Evolutionary conservation across 345 rosid genomes (phyloP), one percentile per base, ranked within the genome.

Genomic region (Raphanus raphanistrum): DNA sequence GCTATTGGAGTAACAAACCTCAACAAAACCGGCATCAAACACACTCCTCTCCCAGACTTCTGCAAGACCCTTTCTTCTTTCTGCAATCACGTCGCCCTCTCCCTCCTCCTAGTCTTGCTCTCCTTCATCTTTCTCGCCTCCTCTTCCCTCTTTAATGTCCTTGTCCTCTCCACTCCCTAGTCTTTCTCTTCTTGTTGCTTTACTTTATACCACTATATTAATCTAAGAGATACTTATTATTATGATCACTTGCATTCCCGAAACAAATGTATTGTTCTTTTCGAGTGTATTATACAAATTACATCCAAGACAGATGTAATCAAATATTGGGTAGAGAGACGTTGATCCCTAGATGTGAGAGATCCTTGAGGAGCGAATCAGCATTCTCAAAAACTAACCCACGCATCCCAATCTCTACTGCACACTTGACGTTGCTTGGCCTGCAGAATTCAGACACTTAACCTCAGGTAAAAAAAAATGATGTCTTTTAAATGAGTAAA

Each of bases 1-100:
- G 87, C 94, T 58, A 83, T 89, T 0, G 96, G 96, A 33, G 90
- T 92, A 26, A 84, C 87, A 59, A 89, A 90, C 87, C 86, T 92
- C 84, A 94, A 94, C 76, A 88, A 85, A 43, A 88, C 89, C 0
- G 97, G 98, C 48, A 86, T 94, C 76, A 82, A 78, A 29, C 97
- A 89, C 63, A 83, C 93, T 3, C 83, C 89, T 32, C 84, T 92
- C 6, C 97, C 98, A 0, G 86, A 90, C 81, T 94, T 94, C 81
- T 94, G 98, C 89, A 90, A 86, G 86, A 82, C 90, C 0, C 74
- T 94, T 41, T 80, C 72, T 68, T 83, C 75, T 79, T 92, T 94
- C 84, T 94, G 97, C 54, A 85, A 90, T 68, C 97, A 89, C 33
- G 86, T 89, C 11, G 83, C 91, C 0, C 79, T 89, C 76, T 90